Percentiles rank a stretch among this genome's conserved stretches.
These are phyloP conservation scores for Leavenworthia alabamica DNA, from an alignment of 345 rosid genomes.

Conservation along the genomic window DNA sequence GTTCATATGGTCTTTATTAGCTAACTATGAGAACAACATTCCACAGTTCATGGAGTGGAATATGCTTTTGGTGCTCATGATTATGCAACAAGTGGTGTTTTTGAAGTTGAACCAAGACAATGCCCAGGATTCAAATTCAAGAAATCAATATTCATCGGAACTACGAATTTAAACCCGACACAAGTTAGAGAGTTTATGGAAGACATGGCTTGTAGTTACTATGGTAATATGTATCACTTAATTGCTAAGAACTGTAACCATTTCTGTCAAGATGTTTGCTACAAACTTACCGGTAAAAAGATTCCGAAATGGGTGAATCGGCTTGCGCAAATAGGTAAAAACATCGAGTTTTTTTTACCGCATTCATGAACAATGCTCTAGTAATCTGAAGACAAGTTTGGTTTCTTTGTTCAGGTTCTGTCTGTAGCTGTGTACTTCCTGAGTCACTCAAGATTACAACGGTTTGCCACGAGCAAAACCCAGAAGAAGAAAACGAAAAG, in stretches of 20 bases:
- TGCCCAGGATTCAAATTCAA: slow-evolving; percentile 97
- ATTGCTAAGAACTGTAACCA: slow-evolving; percentile 92
- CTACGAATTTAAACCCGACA: slow-evolving; percentile 67
- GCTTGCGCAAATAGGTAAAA: slow-evolving; percentile 78
- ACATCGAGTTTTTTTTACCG: not conserved
- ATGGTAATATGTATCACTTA: slow-evolving; percentile 85
- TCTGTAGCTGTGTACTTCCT: slow-evolving; percentile 87
- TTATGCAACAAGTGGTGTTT: slow-evolving; percentile 77
- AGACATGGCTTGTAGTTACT: slow-evolving; percentile 56
- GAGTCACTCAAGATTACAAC: slow-evolving; percentile 67
- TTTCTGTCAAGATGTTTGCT: slow-evolving; percentile 72
- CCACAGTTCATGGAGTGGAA: slow-evolving; percentile 83
- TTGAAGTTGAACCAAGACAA: slow-evolving; percentile 86
- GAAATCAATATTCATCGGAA: slow-evolving; percentile 82
- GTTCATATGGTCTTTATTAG: not conserved
- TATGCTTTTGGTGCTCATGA: slow-evolving; percentile 99
- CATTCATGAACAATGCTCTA: not conserved
- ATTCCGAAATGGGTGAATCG: slow-evolving; percentile 96
- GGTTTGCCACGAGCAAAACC: slow-evolving; percentile 49
- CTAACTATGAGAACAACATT: slow-evolving; percentile 1
- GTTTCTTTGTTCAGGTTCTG: slow-evolving; percentile 45
- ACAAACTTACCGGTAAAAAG: slow-evolving; percentile 62
- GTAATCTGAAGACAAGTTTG: not conserved
- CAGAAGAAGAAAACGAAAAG: slow-evolving; percentile 64
- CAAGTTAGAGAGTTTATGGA: slow-evolving; percentile 93